Percentiles rank a stretch among this genome's conserved stretches.
Evolutionary conservation across 202 grass and related monocot genomes (phyloP).

Genomic region (Carex arenaria): DNA sequence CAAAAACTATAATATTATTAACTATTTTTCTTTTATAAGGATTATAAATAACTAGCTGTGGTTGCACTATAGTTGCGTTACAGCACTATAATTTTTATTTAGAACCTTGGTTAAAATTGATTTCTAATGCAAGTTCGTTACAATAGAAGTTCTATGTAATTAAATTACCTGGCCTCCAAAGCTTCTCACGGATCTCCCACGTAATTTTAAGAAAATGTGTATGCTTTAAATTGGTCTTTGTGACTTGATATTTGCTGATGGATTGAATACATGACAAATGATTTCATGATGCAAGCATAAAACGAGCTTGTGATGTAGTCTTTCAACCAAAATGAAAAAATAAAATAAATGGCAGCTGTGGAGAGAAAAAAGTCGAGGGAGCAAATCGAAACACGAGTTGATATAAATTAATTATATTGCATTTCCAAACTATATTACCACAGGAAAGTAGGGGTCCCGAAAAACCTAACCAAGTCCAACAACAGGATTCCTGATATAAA

Average conservation of each 20-base stretch:
- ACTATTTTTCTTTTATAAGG: too few species aligned
- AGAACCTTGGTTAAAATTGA: too few species aligned
- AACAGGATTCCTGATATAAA: conserved; percentile 1
- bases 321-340: background rate
- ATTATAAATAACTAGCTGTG: too few species aligned
- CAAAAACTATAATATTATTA: too few species aligned
- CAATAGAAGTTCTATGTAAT: background rate
- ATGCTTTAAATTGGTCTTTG: background rate
- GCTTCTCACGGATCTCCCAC: background rate
- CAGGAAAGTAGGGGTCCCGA: background rate
- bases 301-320: background rate
- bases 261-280: background rate
- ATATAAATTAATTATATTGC: background rate
- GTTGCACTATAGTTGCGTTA: too few species aligned
- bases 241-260: background rate
- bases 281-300: background rate
- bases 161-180: background rate
- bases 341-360: too few species aligned
- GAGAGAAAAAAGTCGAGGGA: background rate
- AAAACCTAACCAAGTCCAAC: background rate
- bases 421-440: background rate
- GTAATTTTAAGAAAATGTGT: background rate
- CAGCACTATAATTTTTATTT: too few species aligned
- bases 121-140: background rate
- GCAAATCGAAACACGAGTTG: background rate